Conservation (phyloP, 345 rosid species). For the Gossypium herbaceum region DNA sequence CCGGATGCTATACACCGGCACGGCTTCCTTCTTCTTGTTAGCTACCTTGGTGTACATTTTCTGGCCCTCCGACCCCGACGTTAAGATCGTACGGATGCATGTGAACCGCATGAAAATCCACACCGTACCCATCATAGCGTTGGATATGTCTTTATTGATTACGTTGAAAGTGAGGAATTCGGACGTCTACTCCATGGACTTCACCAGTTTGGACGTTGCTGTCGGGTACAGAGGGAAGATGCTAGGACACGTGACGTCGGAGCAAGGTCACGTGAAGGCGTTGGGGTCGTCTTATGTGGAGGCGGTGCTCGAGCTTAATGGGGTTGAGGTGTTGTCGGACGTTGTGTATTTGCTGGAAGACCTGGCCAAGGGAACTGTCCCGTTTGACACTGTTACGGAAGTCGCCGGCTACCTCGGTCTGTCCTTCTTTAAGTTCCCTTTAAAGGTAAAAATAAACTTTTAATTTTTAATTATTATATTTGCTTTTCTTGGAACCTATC, state of each 20-base stretch:
- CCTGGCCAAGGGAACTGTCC: slow-evolving; percentile 40
- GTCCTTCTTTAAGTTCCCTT: slow-evolving; percentile 47
- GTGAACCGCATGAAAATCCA: slow-evolving; percentile 47
- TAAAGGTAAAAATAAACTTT: slow-evolving; percentile 41
- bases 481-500: background rate
- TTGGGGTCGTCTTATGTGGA: slow-evolving; percentile 54
- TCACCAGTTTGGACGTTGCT: slow-evolving; percentile 45
- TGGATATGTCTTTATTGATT: slow-evolving; percentile 52
- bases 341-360: slow-evolving; percentile 48
- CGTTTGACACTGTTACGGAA: slow-evolving; percentile 54
- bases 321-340: slow-evolving; percentile 54
- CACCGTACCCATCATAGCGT: slow-evolving; percentile 36
- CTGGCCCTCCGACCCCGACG: slow-evolving; percentile 73
- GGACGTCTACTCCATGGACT: slow-evolving; percentile 68
- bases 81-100: slow-evolving; percentile 49
- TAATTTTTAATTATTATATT: background rate
- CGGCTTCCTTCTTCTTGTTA: slow-evolving; percentile 33
- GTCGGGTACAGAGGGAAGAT: slow-evolving; percentile 60
- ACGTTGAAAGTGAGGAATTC: slow-evolving; percentile 56
- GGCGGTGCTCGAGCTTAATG: slow-evolving; percentile 54
- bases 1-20: slow-evolving; percentile 25
- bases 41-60: slow-evolving; percentile 35
- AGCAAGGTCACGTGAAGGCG: slow-evolving; percentile 57
- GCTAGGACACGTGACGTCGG: slow-evolving; percentile 63
- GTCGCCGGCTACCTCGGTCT: slow-evolving; percentile 57